Evolutionary conservation across 352 stramenopile genomes (phyloP), one percentile per base, ranked within the genome.

Genomic region (Phytophthora agathidicida): DNA sequence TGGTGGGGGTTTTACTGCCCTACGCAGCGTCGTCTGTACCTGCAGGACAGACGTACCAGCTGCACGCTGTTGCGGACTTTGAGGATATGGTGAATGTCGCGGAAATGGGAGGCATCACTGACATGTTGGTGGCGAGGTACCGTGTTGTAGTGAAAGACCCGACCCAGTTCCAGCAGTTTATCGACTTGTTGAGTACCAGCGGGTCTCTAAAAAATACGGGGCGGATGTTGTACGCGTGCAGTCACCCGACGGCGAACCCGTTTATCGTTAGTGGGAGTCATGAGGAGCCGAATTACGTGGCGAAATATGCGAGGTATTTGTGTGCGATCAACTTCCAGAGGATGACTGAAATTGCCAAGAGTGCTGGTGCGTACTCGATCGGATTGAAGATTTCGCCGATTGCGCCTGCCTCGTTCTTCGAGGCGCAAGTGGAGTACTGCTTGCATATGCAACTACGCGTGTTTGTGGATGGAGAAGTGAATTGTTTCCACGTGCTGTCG

Each of bases 311-410:
- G 14, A 43, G 58, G 31, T 69, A 50, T 22, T 16, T 73, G 19
- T 73, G 64, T 9, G 64, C 64, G 5, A 60, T 69, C 30, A 73
- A 57, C 26, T 64, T 73, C 19, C 64, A 73, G 42, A 27, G 48
- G n/a, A 60, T 73, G 13, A 32, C 45, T 5, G 58, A 55, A 2
- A 35, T 69, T n/a, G 46, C 36, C 13, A 65, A 60, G 11, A 42
- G 26, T 28, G 44, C 48, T 0, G 53, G 58, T 1, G 13, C 30
- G 0, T 69, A 53, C 20, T 60, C 63, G 5, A 65, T 72, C 9
- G 50, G 45, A 8, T 45, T 73, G n/a, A 47, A 65, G 17, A 33
- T 73, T 8, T 46, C 36, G 2, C 64, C 64, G 0, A 65, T 65
- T 7, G 45, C 51, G 0, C 47, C 52, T 10, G 51, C 36, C 1